Base-by-base conservation (phyloP, 768 basidiomycete species). In the Vararia minispora region DNA sequence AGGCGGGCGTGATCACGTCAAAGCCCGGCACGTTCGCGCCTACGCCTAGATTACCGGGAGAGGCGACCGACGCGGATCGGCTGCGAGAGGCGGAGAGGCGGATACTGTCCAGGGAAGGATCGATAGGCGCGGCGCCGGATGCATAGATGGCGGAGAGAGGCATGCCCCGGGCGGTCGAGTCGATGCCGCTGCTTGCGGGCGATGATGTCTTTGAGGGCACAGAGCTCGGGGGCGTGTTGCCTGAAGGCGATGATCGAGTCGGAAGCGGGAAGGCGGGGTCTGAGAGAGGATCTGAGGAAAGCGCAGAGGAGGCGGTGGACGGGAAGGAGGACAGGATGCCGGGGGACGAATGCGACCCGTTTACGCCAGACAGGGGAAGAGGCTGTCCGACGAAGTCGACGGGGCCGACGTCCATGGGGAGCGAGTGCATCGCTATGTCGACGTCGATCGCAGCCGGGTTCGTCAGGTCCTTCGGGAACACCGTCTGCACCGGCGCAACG, bases 171-270 rank as follows among this genome's bases (percentile, higher is more conserved):
- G 49, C 61, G n/a, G 49, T 41, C 2, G 58, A 42, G 14, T 51
- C 47, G 23, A 60, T 44, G 45, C 55, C 58, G 21, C 55, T 54
- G 26, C 56, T 39, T 6, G 57, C 49, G 27, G 59, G 58, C 13
- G 58, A 58, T 6, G 60, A 60, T 4, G 51, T 46, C 36, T 60
- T 58, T 11, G 60, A 61, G 24, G 51, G n/a, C n/a, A n/a, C 44
- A 21, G 46, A 57, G 29, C 55, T 56, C 20, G 58, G 59, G 32
- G 48, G 53, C 16, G 58, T 56, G 2, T 53, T 53, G 21, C 52
- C 51, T 30, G 53, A 54, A 29, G 58, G 58, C 24, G 60, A 60
- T 32, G 59, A 53, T 12, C 52, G 52, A 11, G 54, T 40, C 37
- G 48, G 50, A 39, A n/a, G n/a, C n/a, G n/a, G n/a, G n/a, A n/a